Base-by-base conservation (phyloP, 441 rosid species). In the Arabidopsis hybrid region DNA sequence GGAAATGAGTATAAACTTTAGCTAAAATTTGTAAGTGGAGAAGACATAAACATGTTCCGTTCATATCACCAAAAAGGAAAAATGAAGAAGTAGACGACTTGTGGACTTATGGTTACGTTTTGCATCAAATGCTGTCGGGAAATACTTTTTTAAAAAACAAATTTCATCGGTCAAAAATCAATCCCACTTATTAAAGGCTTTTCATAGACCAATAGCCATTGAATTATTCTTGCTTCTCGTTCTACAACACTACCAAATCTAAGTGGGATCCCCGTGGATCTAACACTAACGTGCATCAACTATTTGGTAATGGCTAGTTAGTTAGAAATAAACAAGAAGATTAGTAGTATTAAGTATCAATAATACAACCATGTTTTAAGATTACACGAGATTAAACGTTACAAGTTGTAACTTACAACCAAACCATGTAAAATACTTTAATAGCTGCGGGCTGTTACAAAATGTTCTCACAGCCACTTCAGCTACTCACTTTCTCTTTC, bases 361-460 rank as follows among this genome's bases (percentile, higher is more conserved):
- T 60, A 46, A 46, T 38, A 69, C 14, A 75, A 69, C 45, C 50
- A 64, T 58, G 67, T 64, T 56, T 64, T 56, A 21, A 58, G 62
- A 76, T 76, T 76, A 71, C 62, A 70, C 50, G 62, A 65, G 43
- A 76, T 10, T 70, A 76, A 71, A 64, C 72, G 61, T 49, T 76
- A 76, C 53, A 49, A 49, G 53, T 49, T 49, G 53, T 49, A 49
- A 49, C 53, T 17, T 49, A 49, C 75, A 76, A 69, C 67, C n/a
- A 26, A 76, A 58, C 71, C 72, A 64, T 76, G 67, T 58, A 58
- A 69, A 46, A 70, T 70, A 70, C 39, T 35, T 71, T 51, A 71
- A 46, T 78, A 78, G 87, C 91, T 85, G 98, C 91, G 95, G 98
- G 91, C 89, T 81, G 83, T 91, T 84, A 53, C 77, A 65, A 60